Conservation (phyloP, 805 yeast species). For the Candida ortonii region DNA sequence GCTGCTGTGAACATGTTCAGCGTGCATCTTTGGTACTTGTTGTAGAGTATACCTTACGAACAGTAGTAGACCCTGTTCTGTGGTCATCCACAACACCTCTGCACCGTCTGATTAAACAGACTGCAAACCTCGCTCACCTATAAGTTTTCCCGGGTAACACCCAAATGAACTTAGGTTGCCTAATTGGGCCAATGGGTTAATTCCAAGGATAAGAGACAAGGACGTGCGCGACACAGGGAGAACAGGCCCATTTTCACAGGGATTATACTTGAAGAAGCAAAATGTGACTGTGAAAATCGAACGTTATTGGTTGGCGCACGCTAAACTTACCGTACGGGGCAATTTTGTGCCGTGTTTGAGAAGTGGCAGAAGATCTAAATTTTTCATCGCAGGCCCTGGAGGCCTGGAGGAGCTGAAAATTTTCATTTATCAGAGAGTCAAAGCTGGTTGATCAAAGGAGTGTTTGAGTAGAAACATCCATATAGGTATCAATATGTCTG, state of each 20-base stretch:
- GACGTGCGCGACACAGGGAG: too few relatives aligned
- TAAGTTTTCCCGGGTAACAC: constrained; percentile 23
- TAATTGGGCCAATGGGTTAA: constrained; percentile 29
- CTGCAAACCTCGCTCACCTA: too few relatives aligned
- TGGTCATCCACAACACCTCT: too few relatives aligned
- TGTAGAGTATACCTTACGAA: too few relatives aligned
- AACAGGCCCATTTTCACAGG: not conserved
- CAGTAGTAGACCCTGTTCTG: too few relatives aligned
- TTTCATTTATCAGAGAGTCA: too few relatives aligned
- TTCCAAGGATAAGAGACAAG: constrained; percentile 24
- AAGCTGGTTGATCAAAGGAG: too few relatives aligned
- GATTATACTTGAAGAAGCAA: constrained; percentile 9
- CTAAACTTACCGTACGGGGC: not conserved
- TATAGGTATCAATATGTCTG: constrained; percentile 62
- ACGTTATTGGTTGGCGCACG: constrained; percentile 8
- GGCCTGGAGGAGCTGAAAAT: constrained; percentile 8
- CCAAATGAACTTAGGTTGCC: constrained; percentile 21
- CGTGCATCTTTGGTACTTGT: too few relatives aligned
- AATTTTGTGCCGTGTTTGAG: constrained; percentile 1
- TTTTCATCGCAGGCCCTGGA: constrained; percentile 6
- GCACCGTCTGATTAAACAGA: too few relatives aligned
- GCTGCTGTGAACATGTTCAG: too few relatives aligned
- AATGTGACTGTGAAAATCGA: constrained; percentile 23
- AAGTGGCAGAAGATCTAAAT: constrained; percentile 3
- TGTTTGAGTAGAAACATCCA: constrained; percentile 15